phyloP scores from a whole-genome alignment of 2,329 filamentous ascomycete genomes.

The Trichoderma sp. region DNA sequence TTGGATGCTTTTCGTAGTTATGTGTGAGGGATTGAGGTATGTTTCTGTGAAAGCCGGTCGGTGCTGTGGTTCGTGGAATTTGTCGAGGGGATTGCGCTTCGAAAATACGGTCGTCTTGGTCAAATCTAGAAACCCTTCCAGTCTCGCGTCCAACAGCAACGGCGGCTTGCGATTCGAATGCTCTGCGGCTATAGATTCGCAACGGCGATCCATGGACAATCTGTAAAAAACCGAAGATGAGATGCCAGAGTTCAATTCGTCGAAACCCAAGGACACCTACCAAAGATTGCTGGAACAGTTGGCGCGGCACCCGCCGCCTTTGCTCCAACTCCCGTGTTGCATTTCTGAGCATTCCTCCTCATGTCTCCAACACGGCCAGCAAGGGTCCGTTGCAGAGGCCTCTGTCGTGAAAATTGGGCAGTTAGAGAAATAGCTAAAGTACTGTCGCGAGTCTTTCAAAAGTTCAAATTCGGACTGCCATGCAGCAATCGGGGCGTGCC shows the following conservation, averaged over 20 bases:
- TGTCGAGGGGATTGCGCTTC: background rate
- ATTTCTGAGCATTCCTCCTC: constrained; percentile 38
- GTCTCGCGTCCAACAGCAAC: background rate
- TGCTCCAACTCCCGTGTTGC: constrained; percentile 32
- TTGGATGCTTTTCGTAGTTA: background rate
- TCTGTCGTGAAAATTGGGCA: constrained; percentile 1
- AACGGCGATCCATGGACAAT: background rate
- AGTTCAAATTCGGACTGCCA: constrained; percentile 20
- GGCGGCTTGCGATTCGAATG: constrained; percentile 13
- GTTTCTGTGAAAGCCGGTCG: background rate
- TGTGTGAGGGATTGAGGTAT: background rate
- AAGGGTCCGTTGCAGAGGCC: constrained; percentile 6
- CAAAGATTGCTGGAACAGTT: constrained; percentile 24
- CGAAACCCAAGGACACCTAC: constrained; percentile 21
- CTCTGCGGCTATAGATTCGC: background rate
- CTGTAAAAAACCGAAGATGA: constrained; percentile 10
- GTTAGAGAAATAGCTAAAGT: background rate
- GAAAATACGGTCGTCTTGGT: background rate
- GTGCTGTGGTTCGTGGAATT: background rate
- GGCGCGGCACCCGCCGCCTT: constrained; percentile 28
- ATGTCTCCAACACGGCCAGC: constrained; percentile 28
- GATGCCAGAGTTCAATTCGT: background rate
- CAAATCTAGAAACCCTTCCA: background rate
- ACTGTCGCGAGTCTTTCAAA: constrained; percentile 3
- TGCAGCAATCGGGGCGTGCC: constrained; percentile 27